Evolutionary conservation across 164 flowering plant species (phyloP).

Genomic region (Warburgia ugandensis): DNA sequence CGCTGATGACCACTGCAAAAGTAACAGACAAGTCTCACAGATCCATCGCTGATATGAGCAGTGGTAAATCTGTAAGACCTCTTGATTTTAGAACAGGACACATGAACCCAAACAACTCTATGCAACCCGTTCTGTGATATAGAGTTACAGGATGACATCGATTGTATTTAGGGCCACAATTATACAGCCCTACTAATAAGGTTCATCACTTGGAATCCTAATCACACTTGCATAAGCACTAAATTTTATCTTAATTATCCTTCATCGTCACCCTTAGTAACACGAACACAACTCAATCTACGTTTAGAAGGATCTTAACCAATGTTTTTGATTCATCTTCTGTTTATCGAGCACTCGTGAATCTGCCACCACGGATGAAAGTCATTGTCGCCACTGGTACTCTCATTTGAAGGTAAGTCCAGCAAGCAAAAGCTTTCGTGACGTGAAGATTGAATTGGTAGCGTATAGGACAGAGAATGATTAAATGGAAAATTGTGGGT

Average conservation of each 20-base stretch:
- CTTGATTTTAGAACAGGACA: slow-evolving; percentile 36
- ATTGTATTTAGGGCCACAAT: slow-evolving; percentile 37
- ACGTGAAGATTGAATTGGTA: slow-evolving; percentile 19
- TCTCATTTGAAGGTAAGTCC: slow-evolving; percentile 3
- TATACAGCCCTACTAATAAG: slow-evolving; percentile 32
- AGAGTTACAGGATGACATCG: slow-evolving; percentile 24
- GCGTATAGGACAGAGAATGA: slow-evolving; percentile 7
- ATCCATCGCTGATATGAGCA: slow-evolving; percentile 14
- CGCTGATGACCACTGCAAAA: slow-evolving; percentile 13
- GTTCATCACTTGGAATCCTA: background rate
- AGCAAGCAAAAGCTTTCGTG: slow-evolving; percentile 6
- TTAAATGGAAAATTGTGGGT: slow-evolving; percentile 22
- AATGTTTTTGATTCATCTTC: slow-evolving; percentile 18
- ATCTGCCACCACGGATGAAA: slow-evolving; percentile 23
- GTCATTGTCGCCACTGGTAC: slow-evolving; percentile 15
- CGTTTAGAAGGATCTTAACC: slow-evolving; percentile 21
- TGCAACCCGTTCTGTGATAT: slow-evolving; percentile 42
- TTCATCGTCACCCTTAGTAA: slow-evolving; percentile 17
- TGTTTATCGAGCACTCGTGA: slow-evolving; percentile 16
- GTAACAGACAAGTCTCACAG: slow-evolving; percentile 1
- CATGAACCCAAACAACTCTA: slow-evolving; percentile 32
- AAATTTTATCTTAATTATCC: slow-evolving; percentile 17
- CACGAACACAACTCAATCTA: slow-evolving; percentile 15
- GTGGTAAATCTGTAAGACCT: slow-evolving; percentile 16
- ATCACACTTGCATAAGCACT: slow-evolving; percentile 1